Percentiles rank a stretch among this genome's conserved stretches.
These are phyloP conservation scores for Cnidoscolus chayamansa DNA, from an alignment of 441 rosid species.

Conservation along the genomic window DNA sequence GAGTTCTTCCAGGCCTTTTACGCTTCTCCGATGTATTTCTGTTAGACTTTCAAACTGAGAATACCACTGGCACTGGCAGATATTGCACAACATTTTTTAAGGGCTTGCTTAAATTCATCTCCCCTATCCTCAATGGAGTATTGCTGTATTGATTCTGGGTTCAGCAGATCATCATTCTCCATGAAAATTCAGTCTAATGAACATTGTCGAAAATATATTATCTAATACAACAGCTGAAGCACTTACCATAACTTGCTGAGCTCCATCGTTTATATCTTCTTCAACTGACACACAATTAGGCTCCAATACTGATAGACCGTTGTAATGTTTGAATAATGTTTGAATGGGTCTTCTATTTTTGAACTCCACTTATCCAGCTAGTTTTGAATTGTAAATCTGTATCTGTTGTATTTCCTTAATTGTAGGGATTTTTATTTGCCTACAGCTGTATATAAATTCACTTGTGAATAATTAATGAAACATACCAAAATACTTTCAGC, in stretches of 20 bases:
- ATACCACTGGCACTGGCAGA: not conserved
- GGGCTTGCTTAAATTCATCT: not conserved
- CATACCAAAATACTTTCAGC: too few species aligned
- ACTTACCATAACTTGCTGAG: slow-evolving; percentile 7
- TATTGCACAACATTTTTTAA: not conserved
- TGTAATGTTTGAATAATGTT: too few species aligned
- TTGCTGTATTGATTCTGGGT: not conserved
- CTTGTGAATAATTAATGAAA: too few species aligned
- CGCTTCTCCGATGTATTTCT: not conserved
- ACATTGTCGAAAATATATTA: not conserved
- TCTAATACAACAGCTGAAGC: not conserved
- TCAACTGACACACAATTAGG: slow-evolving; percentile 10
- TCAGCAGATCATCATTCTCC: not conserved
- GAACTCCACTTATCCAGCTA: too few species aligned
- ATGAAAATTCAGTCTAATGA: not conserved
- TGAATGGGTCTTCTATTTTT: too few species aligned
- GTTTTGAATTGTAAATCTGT: too few species aligned
- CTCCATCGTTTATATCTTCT: slow-evolving; percentile 6
- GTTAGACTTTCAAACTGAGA: slow-evolving; percentile 6
- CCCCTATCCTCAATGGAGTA: slow-evolving; percentile 3
- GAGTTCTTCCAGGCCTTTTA: not conserved
- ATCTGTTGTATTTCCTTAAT: too few species aligned
- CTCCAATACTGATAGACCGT: not conserved
- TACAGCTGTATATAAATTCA: too few species aligned
- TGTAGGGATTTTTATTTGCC: too few species aligned